Evolutionary conservation across 2,329 filamentous ascomycete species (phyloP).

Genomic region (Fonsecaea erecta): DNA sequence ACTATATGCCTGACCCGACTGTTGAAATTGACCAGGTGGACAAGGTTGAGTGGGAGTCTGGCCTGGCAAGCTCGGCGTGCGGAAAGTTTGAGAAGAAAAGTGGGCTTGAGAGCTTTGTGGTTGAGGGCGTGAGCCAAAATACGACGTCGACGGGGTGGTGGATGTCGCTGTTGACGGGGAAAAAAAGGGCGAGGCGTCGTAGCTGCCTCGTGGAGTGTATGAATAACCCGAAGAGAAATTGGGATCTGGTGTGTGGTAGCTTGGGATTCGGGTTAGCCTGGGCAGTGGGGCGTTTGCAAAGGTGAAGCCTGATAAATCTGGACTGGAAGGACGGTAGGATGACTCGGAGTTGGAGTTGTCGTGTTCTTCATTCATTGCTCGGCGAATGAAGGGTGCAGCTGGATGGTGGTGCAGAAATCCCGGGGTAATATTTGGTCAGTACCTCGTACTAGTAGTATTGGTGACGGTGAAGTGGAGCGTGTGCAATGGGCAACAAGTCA

Average conservation of each 20-base stretch:
- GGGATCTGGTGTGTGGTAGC: conserved; percentile 38
- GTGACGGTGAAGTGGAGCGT: conserved; percentile 12
- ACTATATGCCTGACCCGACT: conserved; percentile 38
- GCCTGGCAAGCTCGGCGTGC: conserved; percentile 24
- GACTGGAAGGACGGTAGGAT: conserved; percentile 53
- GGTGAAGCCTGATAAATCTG: conserved; percentile 56
- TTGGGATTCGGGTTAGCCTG: conserved; percentile 43
- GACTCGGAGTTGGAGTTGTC: conserved; percentile 24
- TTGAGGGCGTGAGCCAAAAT: conserved; percentile 32
- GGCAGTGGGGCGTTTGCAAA: conserved; percentile 41
- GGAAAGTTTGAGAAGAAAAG: conserved; percentile 22
- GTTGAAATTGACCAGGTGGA: conserved; percentile 38
- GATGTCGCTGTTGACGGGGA: conserved; percentile 41
- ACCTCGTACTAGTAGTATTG: background rate
- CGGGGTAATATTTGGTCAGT: conserved; percentile 13
- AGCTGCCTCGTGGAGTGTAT: conserved; percentile 46
- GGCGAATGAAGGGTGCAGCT: conserved; percentile 16
- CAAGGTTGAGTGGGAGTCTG: conserved; percentile 11
- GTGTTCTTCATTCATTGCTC: conserved; percentile 37
- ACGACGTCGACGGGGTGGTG: conserved; percentile 32
- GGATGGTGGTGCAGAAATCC: conserved; percentile 16
- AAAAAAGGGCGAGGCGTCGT: conserved; percentile 55
- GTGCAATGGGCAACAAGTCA: conserved; percentile 11
- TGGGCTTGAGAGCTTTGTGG: conserved; percentile 6
- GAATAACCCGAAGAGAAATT: conserved; percentile 41